phyloP scores from a whole-genome alignment of 768 basidiomycete genomes.

The Tulasnella sp. region DNA sequence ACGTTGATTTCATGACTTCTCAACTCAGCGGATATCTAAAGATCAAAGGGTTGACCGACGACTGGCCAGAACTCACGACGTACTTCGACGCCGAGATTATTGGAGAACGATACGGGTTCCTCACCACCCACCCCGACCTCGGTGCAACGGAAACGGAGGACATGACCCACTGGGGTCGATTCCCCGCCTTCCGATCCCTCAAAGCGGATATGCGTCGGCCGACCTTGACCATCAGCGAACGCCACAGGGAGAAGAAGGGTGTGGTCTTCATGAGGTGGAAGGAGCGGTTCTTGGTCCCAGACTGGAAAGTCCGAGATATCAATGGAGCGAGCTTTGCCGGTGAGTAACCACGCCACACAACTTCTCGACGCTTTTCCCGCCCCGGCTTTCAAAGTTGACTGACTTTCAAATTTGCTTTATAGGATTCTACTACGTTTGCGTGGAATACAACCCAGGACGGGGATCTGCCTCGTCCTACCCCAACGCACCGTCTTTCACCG shows the following conservation, averaged over 20 bases:
- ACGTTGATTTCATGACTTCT: constrained; percentile 79
- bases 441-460: constrained; percentile 64
- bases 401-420: constrained; percentile 1
- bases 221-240: constrained; percentile 61
- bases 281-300: constrained; percentile 91
- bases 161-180: constrained; percentile 87
- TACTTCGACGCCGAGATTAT: constrained; percentile 97
- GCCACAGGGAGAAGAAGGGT: constrained; percentile 36
- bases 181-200: constrained; percentile 79
- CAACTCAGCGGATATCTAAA: constrained; percentile 85
- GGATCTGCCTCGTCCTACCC: constrained; percentile 6
- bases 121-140: constrained; percentile 59
- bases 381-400: constrained; percentile 9
- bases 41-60: constrained; percentile 84
- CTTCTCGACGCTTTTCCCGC: not conserved
- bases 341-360: constrained; percentile 22
- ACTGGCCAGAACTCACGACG: constrained; percentile 92
- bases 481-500: constrained; percentile 13
- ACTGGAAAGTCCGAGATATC: constrained; percentile 87
- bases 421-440: constrained; percentile 94
- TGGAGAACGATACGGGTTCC: constrained; percentile 78
- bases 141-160: constrained; percentile 88
- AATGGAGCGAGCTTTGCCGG: constrained; percentile 93
- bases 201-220: constrained; percentile 70
- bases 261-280: constrained; percentile 93